These are phyloP conservation scores for Moricandia arvensis DNA, from an alignment of 345 rosid genomes.

Conservation along the genomic window DNA sequence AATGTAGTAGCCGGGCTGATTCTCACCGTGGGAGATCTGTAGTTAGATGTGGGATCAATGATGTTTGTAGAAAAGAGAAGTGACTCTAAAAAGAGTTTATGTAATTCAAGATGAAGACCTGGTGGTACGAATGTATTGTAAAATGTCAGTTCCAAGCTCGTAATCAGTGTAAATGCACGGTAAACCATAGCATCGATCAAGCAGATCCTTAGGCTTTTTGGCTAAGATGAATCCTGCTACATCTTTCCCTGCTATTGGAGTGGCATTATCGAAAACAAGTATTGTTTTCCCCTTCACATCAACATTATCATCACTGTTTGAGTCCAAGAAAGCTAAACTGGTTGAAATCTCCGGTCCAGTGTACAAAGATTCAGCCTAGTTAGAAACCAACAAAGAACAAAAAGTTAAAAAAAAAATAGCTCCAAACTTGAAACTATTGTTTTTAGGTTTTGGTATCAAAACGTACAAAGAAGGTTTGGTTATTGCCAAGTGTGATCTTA, in stretches of 20 bases:
- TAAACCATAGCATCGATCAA: slow-evolving; percentile 4
- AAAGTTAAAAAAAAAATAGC: not conserved
- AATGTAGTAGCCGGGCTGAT: not conserved
- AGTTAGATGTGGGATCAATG: not conserved
- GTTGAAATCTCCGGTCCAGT: slow-evolving; percentile 30
- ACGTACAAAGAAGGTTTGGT: slow-evolving; percentile 26
- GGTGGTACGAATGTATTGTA: slow-evolving; percentile 36
- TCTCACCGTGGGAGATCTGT: not conserved
- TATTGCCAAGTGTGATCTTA: slow-evolving; percentile 39
- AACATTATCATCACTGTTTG: not conserved
- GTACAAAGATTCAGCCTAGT: slow-evolving; percentile 40
- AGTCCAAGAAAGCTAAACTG: not conserved
- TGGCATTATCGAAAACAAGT: not conserved
- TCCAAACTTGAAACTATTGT: slow-evolving; percentile 10
- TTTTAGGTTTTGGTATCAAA: not conserved
- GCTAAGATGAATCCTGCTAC: slow-evolving; percentile 19
- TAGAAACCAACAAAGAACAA: slow-evolving; percentile 12
- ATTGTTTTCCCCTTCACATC: slow-evolving; percentile 32
- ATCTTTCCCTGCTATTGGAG: not conserved
- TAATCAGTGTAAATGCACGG: slow-evolving; percentile 25
- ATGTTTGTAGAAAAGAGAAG: not conserved
- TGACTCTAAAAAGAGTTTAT: not conserved
- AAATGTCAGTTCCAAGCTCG: slow-evolving; percentile 38
- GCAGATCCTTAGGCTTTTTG: slow-evolving; percentile 4
- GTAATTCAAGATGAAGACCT: not conserved